Base-by-base conservation (phyloP, 768 basidiomycete species). In the Kwoniella mangroviensis region DNA sequence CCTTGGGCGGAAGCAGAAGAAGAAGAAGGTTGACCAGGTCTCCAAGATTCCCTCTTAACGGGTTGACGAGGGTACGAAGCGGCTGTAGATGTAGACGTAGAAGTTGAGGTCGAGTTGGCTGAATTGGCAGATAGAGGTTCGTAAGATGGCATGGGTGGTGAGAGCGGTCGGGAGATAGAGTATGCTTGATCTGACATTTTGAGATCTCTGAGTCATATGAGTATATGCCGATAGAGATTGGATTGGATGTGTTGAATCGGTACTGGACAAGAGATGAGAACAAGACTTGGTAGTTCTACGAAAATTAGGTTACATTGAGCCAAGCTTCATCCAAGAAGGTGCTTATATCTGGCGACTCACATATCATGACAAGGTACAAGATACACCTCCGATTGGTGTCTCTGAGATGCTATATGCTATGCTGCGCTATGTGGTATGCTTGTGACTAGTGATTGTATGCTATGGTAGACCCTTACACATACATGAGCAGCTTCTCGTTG, bases 41-140 rank as follows among this genome's bases (percentile, higher is more conserved):
- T 26, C 78, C 78, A 79, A 11, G 70, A 72, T 65, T 79, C 78
- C 15, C 74, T 68, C 60, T 77, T 79, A 4, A 75, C 52, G 12
- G 68, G 58, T 13, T 55, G 65, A 2, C 56, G 34, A 6, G 55
- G 51, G 22, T 42, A 63, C 3, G 67, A 21, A 26, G 22, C 19
- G 52, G 52, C 19, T 17, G 34, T 22, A 45, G 67, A 34, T 45
- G 58, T 13, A 17, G n/a, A 3, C 2, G 40, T 21, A 11, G 63
- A 49, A 34, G 65, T 40, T 7, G 60, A 55, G 53, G 4, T 55
- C 52, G 34, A 49, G 45, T 10, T 49, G 19, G 58, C 13, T 28
- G 34, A 49, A 19, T 49, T 49, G 19, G 58, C 42, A 1, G 65
- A 58, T 10, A 49, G 65, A 4, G 65, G 65, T 26, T 67, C 56